Evolutionary conservation across 139 green algal genomes (phyloP).

Genomic region (Chlorella sorokiniana): DNA sequence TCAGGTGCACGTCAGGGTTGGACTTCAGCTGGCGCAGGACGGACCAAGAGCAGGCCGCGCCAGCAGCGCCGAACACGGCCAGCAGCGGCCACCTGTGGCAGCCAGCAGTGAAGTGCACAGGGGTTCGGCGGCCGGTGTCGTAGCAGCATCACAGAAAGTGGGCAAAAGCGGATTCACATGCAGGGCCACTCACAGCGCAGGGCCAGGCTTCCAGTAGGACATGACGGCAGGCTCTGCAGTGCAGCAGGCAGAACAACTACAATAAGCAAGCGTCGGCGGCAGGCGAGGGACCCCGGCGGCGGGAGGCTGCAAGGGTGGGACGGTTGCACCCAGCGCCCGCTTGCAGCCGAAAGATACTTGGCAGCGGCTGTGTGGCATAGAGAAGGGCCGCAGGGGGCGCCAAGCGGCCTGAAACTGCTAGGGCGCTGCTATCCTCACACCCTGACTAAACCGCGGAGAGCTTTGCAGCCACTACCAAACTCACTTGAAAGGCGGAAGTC

Average conservation of each 20-base stretch:
- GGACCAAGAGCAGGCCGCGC: background rate
- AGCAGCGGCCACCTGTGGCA: background rate
- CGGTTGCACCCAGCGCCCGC: too few species aligned
- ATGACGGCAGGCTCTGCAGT: background rate
- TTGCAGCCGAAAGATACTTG: too few species aligned
- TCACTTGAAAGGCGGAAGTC: too few species aligned
- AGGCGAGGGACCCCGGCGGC: too few species aligned
- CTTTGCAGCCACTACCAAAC: too few species aligned
- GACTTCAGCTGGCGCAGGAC: background rate
- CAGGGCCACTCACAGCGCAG: constrained; percentile 10
- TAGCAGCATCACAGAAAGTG: background rate
- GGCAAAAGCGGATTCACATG: background rate
- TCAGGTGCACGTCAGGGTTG: constrained; percentile 8
- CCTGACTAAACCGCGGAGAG: too few species aligned
- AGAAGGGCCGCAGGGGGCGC: too few species aligned
- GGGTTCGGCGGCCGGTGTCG: background rate
- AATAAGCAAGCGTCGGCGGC: too few species aligned
- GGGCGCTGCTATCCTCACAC: too few species aligned
- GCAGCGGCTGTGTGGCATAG: too few species aligned
- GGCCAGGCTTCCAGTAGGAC: background rate
- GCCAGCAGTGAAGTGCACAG: background rate
- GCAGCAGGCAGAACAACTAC: too few species aligned
- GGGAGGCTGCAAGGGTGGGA: background rate
- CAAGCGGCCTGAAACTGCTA: too few species aligned
- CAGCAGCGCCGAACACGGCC: background rate